Evolutionary conservation across 148 eudicot species (phyloP), one percentile per base, ranked within the genome.

Genomic region (Chenopodium formosanum): DNA sequence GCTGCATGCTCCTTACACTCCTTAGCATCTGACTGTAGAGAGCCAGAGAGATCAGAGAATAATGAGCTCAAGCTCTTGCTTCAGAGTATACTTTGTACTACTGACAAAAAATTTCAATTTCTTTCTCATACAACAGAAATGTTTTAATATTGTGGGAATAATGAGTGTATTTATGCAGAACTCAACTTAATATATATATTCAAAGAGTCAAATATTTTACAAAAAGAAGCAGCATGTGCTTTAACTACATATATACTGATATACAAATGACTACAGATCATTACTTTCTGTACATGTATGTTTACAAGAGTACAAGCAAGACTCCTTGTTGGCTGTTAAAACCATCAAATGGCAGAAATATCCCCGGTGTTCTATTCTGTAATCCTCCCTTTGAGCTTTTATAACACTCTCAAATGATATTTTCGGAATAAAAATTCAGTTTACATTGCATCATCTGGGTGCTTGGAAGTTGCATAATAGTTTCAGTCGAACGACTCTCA

Each of bases 181-280:
- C 17, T 56, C 62, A 56, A 56, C 62, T 56, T 14, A 56, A 56
- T 17, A 3, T 4, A 78, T 2, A 20, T 47, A 48, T n/a, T 34
- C 14, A 72, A 78, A 17, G 47, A 48, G 71, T 67, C 53, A 72
- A 71, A 73, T 60, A 22, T 77, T 53, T 47, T 25, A 80, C 77
- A 72, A 20, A 77, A 78, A 76, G 70, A 74, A 37, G 77, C 22
- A 48, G 37, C 75, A 74, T 50, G 37, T 47, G 40, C 34, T 56
- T 44, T 19, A 29, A 27, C 80, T 72, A 84, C 50, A n/a, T 77
- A 84, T 81, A 65, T 72, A 84, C 50, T 16, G 66, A 81, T 81
- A 65, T 81, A 81, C 79, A 85, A 2, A 78, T 50, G 65, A 63
- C 82, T 66, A 46, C 78, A 53, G n/a, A 56, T 46, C 16, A 10